Conservation (phyloP, 2,329 filamentous ascomycete genomes). For the Diaporthe sp. region DNA sequence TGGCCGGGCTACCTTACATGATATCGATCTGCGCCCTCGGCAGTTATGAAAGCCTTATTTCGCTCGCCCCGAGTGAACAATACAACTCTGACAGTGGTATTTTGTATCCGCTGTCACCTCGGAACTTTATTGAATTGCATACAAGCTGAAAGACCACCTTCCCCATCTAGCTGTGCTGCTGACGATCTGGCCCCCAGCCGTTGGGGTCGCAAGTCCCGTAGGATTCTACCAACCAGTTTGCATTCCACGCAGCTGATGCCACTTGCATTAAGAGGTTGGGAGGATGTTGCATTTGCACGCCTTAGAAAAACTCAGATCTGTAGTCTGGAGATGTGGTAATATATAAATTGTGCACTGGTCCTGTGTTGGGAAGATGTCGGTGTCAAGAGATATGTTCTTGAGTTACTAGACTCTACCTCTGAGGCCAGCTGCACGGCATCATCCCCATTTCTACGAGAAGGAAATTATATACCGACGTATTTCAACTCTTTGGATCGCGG, state of each 20-base stretch:
- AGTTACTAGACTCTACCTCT: slow-evolving; percentile 11
- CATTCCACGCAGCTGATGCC: not conserved
- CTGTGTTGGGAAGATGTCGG: not conserved
- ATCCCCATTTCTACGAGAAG: no score
- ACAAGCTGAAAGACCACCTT: not conserved
- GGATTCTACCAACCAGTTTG: not conserved
- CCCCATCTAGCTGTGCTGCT: not conserved
- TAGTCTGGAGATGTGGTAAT: no score
- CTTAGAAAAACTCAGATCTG: no score
- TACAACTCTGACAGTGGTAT: not conserved
- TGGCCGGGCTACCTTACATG: not conserved
- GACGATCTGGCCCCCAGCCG: not conserved
- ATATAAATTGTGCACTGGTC: not conserved
- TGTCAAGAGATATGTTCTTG: not conserved
- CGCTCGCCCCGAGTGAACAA: not conserved
- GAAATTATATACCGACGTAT: no score
- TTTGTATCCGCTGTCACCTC: no score
- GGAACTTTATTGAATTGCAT: not conserved
- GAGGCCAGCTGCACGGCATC: no score
- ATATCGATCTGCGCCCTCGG: not conserved
- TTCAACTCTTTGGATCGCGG: fast-evolving
- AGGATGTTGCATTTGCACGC: not conserved
- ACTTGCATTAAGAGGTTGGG: not conserved
- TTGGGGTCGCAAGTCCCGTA: not conserved
- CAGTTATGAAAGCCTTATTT: not conserved